A percentile compares a stretch with the other conserved stretches of the same genome.
These are phyloP conservation scores for Colletotrichum sp. DNA, from an alignment of 2,329 filamentous ascomycete genomes.

Conservation along the genomic window DNA sequence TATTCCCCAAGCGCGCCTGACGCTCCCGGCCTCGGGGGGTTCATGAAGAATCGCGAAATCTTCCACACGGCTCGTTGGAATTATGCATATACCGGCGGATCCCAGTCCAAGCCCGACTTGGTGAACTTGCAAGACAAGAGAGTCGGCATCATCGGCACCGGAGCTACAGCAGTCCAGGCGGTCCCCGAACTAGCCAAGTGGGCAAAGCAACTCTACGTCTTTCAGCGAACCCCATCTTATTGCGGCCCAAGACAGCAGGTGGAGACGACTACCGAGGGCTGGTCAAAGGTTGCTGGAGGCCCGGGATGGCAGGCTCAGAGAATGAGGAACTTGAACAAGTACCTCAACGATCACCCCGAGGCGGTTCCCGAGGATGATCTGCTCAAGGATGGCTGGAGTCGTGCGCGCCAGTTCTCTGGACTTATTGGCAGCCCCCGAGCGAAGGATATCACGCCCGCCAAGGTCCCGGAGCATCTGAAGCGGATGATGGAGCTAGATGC, in stretches of 20 bases:
- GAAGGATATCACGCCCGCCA: constrained; percentile 8
- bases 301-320: constrained; percentile 48
- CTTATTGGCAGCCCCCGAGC: constrained; percentile 2
- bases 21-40: not conserved
- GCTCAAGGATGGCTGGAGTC: constrained; percentile 53
- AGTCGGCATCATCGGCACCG: constrained; percentile 56
- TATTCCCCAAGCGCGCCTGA: constrained; percentile 38
- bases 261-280: constrained; percentile 41
- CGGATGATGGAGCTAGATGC: constrained; percentile 45
- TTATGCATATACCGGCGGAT: constrained; percentile 46
- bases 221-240: constrained; percentile 58
- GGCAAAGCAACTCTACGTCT: constrained; percentile 55
- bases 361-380: constrained; percentile 37
- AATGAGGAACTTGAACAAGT: not conserved
- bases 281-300: constrained; percentile 31
- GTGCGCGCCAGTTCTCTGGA: not conserved
- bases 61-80: constrained; percentile 54
- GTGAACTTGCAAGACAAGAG: constrained; percentile 49
- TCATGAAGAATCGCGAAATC: constrained; percentile 43
- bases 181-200: constrained; percentile 50
- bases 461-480: constrained; percentile 34
- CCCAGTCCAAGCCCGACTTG: constrained; percentile 39
- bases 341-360: not conserved
- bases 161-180: constrained; percentile 51
- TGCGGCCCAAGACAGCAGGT: constrained; percentile 40